These are phyloP conservation scores for Plasmodium fragile DNA, from an alignment of 169 alveolate genomes.

Conservation along the genomic window DNA sequence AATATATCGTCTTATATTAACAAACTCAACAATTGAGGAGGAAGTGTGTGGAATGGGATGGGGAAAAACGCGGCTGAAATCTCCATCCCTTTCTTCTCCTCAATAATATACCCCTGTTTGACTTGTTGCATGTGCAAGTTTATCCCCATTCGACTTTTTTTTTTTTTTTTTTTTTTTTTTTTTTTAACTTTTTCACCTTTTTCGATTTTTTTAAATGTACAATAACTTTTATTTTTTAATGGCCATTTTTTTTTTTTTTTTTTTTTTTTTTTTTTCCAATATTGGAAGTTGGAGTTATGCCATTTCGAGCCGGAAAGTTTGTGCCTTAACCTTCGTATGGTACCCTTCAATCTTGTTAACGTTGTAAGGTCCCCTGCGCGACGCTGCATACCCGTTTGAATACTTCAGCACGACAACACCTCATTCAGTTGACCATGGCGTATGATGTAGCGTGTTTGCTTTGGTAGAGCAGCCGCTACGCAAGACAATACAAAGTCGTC, in stretches of 20 bases:
- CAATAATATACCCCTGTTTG: background rate
- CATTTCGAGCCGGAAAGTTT: background rate
- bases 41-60: no score
- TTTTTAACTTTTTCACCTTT: background rate
- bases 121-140: background rate
- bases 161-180: background rate
- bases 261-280: background rate
- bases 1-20: slow-evolving; percentile 42
- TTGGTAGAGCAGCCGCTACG: background rate
- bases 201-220: background rate
- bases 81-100: background rate
- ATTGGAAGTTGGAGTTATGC: background rate
- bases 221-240: background rate
- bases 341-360: background rate
- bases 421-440: background rate
- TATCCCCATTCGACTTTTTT: background rate
- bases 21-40: slow-evolving; percentile 15
- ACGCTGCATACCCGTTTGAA: background rate
- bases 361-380: background rate
- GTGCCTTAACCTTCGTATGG: background rate
- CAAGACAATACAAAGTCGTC: background rate
- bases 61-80: background rate
- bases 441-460: background rate
- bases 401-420: background rate
- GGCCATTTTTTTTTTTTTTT: background rate